A percentile compares a stretch with the other conserved stretches of the same genome.
These are phyloP conservation scores for Pouteria glomerata DNA, from an alignment of 148 eudicot genomes.

Conservation along the genomic window DNA sequence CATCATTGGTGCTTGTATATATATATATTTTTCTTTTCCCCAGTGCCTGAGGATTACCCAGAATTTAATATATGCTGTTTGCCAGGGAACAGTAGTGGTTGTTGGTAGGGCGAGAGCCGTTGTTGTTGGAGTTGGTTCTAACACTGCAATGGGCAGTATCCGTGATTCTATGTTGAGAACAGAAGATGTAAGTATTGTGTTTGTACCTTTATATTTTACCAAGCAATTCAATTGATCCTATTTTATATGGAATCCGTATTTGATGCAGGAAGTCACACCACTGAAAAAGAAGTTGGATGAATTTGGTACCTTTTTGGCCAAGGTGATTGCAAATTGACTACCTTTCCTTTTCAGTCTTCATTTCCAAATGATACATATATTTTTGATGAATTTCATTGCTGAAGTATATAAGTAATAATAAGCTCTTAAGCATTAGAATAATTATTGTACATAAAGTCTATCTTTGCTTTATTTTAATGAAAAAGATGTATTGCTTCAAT, in stretches of 20 bases:
- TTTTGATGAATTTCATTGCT: no score
- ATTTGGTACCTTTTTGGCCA: constrained; percentile 94
- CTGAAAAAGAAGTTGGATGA: constrained; percentile 94
- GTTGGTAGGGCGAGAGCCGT: constrained; percentile 93
- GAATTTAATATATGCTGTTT: constrained; percentile 12
- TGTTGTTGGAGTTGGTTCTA: constrained; percentile 94
- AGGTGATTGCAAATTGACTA: constrained; percentile 43
- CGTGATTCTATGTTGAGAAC: constrained; percentile 97
- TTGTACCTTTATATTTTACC: not conserved
- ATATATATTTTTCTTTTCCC: no score
- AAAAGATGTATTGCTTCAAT: not conserved
- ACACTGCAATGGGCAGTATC: constrained; percentile 99
- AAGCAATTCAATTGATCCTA: not conserved
- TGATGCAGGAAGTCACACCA: constrained; percentile 88
- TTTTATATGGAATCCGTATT: not conserved
- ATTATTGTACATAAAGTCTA: no score
- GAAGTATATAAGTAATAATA: no score
- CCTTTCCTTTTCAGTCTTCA: not conserved
- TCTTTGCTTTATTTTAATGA: no score
- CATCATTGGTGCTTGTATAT: no score
- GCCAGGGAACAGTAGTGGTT: constrained; percentile 93
- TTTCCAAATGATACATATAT: not conserved
- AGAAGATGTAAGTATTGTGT: constrained; percentile 65
- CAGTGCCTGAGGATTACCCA: constrained; percentile 10
- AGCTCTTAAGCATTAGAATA: no score